Conservation (phyloP, 2,329 filamentous ascomycete species). For the Sporothrix pallida region DNA sequence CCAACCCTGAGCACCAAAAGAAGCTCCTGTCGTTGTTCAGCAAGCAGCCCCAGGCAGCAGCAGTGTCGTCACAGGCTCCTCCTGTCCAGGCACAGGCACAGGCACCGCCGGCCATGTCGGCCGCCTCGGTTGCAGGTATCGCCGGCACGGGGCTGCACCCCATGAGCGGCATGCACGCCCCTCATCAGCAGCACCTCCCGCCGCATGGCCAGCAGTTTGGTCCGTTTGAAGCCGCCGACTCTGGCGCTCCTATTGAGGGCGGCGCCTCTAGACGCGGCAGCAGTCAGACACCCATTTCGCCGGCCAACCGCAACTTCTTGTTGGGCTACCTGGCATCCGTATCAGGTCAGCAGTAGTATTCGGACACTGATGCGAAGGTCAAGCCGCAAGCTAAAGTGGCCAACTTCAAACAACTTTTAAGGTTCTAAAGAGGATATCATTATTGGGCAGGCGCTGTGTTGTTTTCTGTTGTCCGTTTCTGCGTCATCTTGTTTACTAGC, state of each 20-base stretch:
- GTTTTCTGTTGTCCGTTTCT: neutral
- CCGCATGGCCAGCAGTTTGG: neutral
- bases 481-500: neutral
- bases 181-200: neutral
- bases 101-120: neutral
- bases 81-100: neutral
- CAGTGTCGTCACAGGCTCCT: neutral
- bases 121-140: neutral
- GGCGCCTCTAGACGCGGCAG: constrained; percentile 51
- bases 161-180: neutral
- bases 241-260: constrained; percentile 35
- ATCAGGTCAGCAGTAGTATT: constrained; percentile 43
- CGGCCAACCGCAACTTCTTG: constrained; percentile 76
- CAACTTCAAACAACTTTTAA: too few species aligned
- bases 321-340: constrained; percentile 72
- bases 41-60: constrained; percentile 35
- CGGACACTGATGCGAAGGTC: too few species aligned
- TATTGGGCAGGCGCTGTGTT: neutral
- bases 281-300: constrained; percentile 64
- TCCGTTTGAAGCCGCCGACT: constrained; percentile 32
- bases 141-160: constrained; percentile 8
- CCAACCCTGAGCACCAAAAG: constrained; percentile 52
- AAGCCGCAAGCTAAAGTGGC: too few species aligned
- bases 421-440: neutral
- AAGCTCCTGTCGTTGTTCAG: constrained; percentile 67